These are phyloP conservation scores for Anacardium occidentale DNA, from an alignment of 345 rosid genomes.

Conservation along the genomic window DNA sequence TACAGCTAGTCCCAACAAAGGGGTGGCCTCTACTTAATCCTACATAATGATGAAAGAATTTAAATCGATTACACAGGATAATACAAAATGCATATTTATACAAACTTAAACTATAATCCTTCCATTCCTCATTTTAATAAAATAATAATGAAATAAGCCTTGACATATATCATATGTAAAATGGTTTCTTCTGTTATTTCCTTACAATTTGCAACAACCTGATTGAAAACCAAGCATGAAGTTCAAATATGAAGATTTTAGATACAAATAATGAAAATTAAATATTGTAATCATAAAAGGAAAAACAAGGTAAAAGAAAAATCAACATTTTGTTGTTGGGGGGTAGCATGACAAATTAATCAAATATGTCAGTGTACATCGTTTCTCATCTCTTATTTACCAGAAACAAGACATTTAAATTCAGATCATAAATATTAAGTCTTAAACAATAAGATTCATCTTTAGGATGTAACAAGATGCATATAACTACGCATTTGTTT, in stretches of 20 bases:
- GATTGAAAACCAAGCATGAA: background rate
- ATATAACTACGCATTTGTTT: too few species aligned
- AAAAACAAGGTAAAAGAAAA: background rate
- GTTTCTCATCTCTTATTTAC: background rate
- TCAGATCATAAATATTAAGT: too few species aligned
- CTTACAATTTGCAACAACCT: background rate
- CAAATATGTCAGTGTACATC: background rate
- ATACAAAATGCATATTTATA: background rate
- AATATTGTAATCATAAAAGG: background rate
- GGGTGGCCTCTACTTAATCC: conserved; percentile 8
- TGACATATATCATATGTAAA: background rate
- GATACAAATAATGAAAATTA: background rate
- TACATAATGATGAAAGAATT: background rate
- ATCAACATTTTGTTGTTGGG: background rate
- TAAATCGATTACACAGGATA: background rate
- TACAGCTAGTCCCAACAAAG: background rate
- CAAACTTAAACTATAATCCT: background rate
- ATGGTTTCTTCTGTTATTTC: background rate
- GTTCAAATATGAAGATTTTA: background rate
- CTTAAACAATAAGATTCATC: too few species aligned
- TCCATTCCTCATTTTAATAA: background rate
- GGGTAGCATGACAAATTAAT: background rate
- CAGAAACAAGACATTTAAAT: too few species aligned
- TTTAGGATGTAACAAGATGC: too few species aligned
- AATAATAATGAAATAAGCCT: background rate